Base-by-base conservation (phyloP, 1,284 basidiomycete genomes). In the Wallemia hederae region DNA sequence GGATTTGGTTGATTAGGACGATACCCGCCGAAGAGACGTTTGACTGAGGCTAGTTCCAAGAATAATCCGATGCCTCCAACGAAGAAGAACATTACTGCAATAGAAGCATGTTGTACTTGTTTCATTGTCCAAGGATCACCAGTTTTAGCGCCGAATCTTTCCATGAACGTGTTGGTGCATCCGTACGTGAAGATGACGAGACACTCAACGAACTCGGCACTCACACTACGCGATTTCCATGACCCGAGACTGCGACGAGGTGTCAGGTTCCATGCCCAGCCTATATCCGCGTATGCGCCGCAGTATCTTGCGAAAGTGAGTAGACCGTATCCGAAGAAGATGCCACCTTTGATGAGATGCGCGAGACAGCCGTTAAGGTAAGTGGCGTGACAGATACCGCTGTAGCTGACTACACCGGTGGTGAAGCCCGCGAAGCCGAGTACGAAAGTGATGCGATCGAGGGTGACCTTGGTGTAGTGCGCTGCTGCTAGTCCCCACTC, bases 121-220 rank as follows among this genome's bases (percentile, higher is more conserved):
- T 92, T 94, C 59, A 90, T 84, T 1, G 85, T 85, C 71, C 79
- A 94, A 1, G 90, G 86, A 67, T 84, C 81, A 22, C 85, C 87
- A 0, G 82, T 71, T 24, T 78, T 70, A 0, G 82, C 83, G 7
- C 89, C 90, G 65, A 94, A 86, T 59, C 87, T 17, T 71, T 97
- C 91, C 85, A 97, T 89, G 88, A 89, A 97, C 7, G 84, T 90
- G 70, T 97, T 94, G 56, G 85, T 84, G 55, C 80, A 75, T 19
- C 91, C 92, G 69, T 97, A 96, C 0, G 80, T 55, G 72, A 92
- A 92, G 66, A 96, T 90, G 63, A 92, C 79, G 9, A 77, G 68
- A 2, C 81, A 88, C 71, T 97, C 91, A 64, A 88, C 77, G 65
- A 88, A 85, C 71, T 97, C 91, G 3, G 85, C 90, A 1, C 82